phyloP scores from a whole-genome alignment of 208 protist species.

The Trypanosoma avium region DNA sequence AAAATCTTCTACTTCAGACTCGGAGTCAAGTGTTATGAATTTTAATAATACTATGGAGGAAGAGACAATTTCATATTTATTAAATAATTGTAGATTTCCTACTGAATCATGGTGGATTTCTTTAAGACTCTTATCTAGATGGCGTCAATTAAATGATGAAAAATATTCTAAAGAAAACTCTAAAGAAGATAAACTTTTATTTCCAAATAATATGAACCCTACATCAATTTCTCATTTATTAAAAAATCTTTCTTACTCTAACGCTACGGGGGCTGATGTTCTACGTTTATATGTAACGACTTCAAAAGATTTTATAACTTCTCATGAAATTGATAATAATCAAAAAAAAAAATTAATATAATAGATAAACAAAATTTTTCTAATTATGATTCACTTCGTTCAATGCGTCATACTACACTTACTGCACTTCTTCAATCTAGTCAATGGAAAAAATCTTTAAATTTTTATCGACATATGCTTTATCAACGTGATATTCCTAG shows the following conservation, averaged over 20 bases:
- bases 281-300: conserved; percentile 7
- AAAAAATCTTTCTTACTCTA: conserved; percentile 15
- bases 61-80: conserved; percentile 10
- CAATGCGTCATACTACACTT: conserved; percentile 41
- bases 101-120: conserved; percentile 21
- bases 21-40: neutral
- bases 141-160: conserved; percentile 10
- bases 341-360: neutral
- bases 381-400: conserved; percentile 7
- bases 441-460: conserved; percentile 43
- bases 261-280: conserved; percentile 13
- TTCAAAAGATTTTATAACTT: neutral
- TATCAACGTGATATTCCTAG: conserved; percentile 52
- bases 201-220: conserved; percentile 2
- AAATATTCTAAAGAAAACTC: neutral
- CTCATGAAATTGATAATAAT: neutral
- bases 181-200: neutral
- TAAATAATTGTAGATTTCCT: conserved; percentile 29
- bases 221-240: conserved; percentile 16
- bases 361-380: too few species aligned
- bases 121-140: conserved; percentile 18
- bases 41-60: conserved; percentile 1
- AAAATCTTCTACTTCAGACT: neutral
- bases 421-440: conserved; percentile 35
- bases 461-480: conserved; percentile 49